Evolutionary conservation across 1,284 basidiomycete genomes (phyloP), one percentile per base, ranked within the genome.

Genomic region (Ustilago loliicola): DNA sequence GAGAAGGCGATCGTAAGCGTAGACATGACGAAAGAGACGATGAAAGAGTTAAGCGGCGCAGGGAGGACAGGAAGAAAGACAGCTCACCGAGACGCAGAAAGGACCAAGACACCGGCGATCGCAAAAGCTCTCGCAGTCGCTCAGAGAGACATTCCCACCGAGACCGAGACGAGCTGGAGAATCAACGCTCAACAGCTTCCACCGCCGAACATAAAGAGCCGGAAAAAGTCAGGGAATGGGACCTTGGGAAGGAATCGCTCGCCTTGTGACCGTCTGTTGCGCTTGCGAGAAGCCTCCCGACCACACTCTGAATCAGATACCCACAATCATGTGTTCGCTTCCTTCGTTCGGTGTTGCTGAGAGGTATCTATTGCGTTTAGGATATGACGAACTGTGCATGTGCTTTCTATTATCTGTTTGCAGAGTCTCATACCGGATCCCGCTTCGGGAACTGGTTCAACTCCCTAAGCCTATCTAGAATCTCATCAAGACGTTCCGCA

Each of bases 211-310:
- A n/a, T 8, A 32, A 1, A 9, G 55, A 62, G 10, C 40, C 67
- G 17, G 52, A 32, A 32, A 68, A 66, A 23, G 60, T 70, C 3
- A 61, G 72, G 34, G 68, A 79, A 21, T 75, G 72, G 77, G 77
- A 75, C 30, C 54, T 59, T 13, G 76, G 71, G 32, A 78, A 78
- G 30, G 51, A 48, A 1, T 67, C 55, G 23, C 54, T 68, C 48
- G 67, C 56, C n/a, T 55, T 61, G 40, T 55, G 21, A 56, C 42
- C 25, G 13, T 25, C 29, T 15, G n/a, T n/a, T 47, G 11, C 11
- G 32, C 32, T 34, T 11, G 11, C 11, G 32, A 34, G 11, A 34
- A 7, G 32, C 15, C 38, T 17, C 11, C 19, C 42, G 42, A 21
- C 15, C 8, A 21, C n/a, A 7, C 7, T 19, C 42, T 36, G n/a